Conservation (phyloP, 352 stramenopile species). For the Pythium biforme region DNA sequence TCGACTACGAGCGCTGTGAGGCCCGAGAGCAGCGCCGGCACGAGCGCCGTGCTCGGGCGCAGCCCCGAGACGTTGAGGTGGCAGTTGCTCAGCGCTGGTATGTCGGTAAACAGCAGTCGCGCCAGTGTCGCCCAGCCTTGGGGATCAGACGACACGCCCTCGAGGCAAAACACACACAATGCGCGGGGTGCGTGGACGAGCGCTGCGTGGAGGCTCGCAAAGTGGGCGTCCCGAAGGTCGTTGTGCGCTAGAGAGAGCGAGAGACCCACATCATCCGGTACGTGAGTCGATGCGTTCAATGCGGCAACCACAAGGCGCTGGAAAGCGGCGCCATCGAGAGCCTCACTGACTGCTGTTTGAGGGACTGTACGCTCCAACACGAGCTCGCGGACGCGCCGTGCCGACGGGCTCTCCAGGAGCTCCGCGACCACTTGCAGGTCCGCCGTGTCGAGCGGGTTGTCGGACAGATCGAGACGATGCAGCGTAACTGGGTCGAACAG, state of each 20-base stretch:
- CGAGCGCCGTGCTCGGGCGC: not conserved
- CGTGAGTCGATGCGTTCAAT: too few relatives aligned
- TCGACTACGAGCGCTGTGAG: not conserved
- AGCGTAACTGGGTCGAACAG: not conserved
- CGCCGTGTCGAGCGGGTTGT: not conserved
- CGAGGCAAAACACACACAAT: not conserved
- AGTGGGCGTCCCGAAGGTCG: not conserved
- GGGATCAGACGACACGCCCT: not conserved
- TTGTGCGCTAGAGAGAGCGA: not conserved
- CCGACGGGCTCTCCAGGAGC: not conserved
- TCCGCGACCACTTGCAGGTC: not conserved
- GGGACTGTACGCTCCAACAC: not conserved
- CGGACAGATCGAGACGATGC: not conserved
- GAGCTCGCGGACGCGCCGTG: not conserved
- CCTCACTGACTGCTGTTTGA: not conserved
- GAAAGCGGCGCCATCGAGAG: not conserved
- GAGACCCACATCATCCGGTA: not conserved
- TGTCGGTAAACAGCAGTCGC: not conserved
- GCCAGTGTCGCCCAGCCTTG: not conserved
- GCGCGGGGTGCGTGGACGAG: not conserved
- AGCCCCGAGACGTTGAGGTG: not conserved
- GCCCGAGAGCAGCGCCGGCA: not conserved
- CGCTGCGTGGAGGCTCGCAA: not conserved
- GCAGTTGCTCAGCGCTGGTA: not conserved
- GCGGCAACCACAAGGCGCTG: not conserved